Evolutionary conservation across 1,139 yeast species (phyloP).

Genomic region (Candida sp.): DNA sequence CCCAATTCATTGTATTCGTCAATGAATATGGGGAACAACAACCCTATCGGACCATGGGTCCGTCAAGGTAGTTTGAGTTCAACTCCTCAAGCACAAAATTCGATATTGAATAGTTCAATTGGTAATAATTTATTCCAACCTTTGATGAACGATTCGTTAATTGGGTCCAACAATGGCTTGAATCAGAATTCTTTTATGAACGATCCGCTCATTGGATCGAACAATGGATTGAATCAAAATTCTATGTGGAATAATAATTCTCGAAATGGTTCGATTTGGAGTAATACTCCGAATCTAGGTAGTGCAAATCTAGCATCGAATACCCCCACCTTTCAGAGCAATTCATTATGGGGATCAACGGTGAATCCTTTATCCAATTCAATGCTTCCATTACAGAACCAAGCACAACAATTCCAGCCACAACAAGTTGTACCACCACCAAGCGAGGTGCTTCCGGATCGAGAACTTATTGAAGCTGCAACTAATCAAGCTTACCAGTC

Average conservation of each 20-base stretch:
- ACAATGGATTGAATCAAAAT: neutral
- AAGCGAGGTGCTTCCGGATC: slow-evolving; percentile 7
- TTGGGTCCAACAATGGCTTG: neutral
- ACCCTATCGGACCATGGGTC: slow-evolving; percentile 13
- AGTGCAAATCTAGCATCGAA: neutral
- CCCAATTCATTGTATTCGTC: neutral
- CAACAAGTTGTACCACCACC: neutral
- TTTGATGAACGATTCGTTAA: neutral
- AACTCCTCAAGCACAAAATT: neutral
- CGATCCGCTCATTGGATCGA: neutral
- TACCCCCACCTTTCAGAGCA: neutral
- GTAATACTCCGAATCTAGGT: slow-evolving; percentile 10
- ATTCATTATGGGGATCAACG: slow-evolving; percentile 6
- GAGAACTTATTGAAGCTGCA: slow-evolving; percentile 14
- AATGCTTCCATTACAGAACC: neutral
- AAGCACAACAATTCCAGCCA: neutral
- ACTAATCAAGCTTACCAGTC: slow-evolving; percentile 34
- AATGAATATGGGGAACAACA: neutral
- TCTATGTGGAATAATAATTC: slow-evolving; percentile 3
- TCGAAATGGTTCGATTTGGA: slow-evolving; percentile 33
- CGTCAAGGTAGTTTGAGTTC: slow-evolving; percentile 11
- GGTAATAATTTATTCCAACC: slow-evolving; percentile 1
- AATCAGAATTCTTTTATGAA: neutral
- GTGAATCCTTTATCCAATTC: neutral
- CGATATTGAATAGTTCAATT: slow-evolving; percentile 1